These are phyloP conservation scores for Vanilla planifolia DNA, from an alignment of 106 monocot genomes.

Conservation along the genomic window DNA sequence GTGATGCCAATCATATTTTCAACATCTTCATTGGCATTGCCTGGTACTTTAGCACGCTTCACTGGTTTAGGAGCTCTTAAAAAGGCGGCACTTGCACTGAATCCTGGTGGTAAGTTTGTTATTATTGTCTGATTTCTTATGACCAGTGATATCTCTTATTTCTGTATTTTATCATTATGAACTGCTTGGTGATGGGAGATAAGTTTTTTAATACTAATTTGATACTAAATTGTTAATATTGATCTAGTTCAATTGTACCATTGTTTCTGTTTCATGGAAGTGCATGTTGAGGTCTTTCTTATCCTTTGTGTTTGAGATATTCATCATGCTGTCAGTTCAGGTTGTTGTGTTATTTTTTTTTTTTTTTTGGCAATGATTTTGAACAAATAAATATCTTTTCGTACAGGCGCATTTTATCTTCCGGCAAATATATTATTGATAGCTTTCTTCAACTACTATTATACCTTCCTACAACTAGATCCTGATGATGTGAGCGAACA, in stretches of 20 bases:
- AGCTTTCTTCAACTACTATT: constrained; percentile 98
- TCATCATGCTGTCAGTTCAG: no score
- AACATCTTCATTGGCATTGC: constrained; percentile 91
- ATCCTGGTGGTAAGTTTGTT: constrained; percentile 72
- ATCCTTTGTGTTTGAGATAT: no score
- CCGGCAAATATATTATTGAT: constrained; percentile 91
- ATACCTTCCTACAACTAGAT: constrained; percentile 98
- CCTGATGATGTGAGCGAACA: constrained; percentile 99
- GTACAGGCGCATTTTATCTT: constrained; percentile 78
- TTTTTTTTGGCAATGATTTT: no score
- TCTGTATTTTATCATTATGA: no score
- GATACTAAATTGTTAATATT: no score
- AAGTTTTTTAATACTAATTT: no score
- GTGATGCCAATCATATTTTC: constrained; percentile 99
- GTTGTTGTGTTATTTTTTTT: no score
- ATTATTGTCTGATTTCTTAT: no score
- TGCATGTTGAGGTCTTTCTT: no score
- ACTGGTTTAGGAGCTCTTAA: constrained; percentile 84
- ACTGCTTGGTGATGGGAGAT: not conserved
- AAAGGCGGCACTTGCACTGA: constrained; percentile 78
- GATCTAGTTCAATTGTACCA: no score
- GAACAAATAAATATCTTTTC: no score
- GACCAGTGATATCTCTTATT: no score
- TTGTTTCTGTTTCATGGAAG: not conserved
- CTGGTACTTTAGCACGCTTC: constrained; percentile 87